Percentiles rank a stretch among this genome's conserved stretches.
These are phyloP conservation scores for Berberis thunbergii DNA, from an alignment of 164 flowering plant genomes.

Conservation along the genomic window DNA sequence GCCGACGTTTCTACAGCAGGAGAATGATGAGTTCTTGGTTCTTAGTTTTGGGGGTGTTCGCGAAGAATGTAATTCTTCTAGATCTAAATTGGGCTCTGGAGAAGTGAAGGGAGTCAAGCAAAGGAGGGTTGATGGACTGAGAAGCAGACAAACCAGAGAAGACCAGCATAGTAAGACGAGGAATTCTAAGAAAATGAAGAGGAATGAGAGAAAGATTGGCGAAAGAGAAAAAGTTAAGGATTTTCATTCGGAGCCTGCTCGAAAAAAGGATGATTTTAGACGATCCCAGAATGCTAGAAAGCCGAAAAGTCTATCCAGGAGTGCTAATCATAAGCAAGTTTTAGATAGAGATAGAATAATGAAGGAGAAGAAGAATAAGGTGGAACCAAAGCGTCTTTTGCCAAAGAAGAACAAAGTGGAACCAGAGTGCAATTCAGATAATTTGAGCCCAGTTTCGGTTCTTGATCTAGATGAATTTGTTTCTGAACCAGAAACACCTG, in stretches of 20 bases:
- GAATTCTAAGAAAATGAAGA: background rate
- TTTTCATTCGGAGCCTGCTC: slow-evolving; percentile 5
- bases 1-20: slow-evolving; percentile 16
- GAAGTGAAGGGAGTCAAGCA: background rate
- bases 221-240: slow-evolving; percentile 4
- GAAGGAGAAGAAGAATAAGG: too few species aligned
- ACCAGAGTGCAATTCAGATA: slow-evolving; percentile 38
- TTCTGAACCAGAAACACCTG: slow-evolving; percentile 19
- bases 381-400: too few species aligned
- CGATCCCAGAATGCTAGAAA: background rate
- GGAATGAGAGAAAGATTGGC: background rate
- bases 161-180: too few species aligned
- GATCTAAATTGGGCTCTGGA: slow-evolving; percentile 20
- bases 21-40: slow-evolving; percentile 25
- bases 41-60: slow-evolving; percentile 47
- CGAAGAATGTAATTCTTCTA: slow-evolving; percentile 16
- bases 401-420: slow-evolving; percentile 6
- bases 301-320: background rate
- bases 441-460: slow-evolving; percentile 79
- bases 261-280: slow-evolving; percentile 3
- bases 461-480: slow-evolving; percentile 41
- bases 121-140: background rate
- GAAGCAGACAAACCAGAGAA: background rate
- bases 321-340: slow-evolving; percentile 6
- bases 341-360: too few species aligned